Base-by-base conservation (phyloP, 306 rosid genomes). In the Glycine latifolia region DNA sequence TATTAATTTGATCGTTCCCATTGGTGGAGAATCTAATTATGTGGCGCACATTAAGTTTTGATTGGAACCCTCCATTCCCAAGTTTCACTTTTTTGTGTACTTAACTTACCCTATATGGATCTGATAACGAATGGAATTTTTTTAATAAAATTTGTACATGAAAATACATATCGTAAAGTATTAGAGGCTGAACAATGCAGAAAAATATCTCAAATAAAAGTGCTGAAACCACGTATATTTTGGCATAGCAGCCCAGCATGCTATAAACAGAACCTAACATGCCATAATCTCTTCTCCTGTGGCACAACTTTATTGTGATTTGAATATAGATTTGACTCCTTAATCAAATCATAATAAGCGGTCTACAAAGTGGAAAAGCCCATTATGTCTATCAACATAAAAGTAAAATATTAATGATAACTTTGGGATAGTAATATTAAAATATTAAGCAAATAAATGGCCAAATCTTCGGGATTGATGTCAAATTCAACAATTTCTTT, bases 401-500 rank as follows among this genome's bases (percentile, higher is more conserved):
- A 76, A 76, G 78, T 77, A 39, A 74, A 65, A 43, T 14, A 37
- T 12, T 10, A 43, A 49, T 76, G 73, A 68, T 76, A 61, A 76
- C 78, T 58, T 11, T 75, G 71, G 16, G 72, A 39, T 46, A 0
- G 41, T 56, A 43, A 43, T 26, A 26, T 65, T 65, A 65, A 62
- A 62, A 63, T 63, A 68, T 69, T 66, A 59, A 46, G 33, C 78
- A 58, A 58, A 35, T 46, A 56, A 76, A 82, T 82, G 60, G 61
- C 26, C 61, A 39, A 41, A 63, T 52, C 46, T 67, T 73, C 10
- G 73, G 54, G 67, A 8, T 77, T 41, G 73, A 39, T 84, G 71
- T 58, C 73, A 75, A 75, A 78, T 79, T 77, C 79, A 69, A 78
- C 60, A 20, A 49, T 55, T 78, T 74, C 41, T 63, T 77, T 71